phyloP scores from a whole-genome alignment of 2,329 filamentous ascomycete genomes.

The Xylariaceae sp. region DNA sequence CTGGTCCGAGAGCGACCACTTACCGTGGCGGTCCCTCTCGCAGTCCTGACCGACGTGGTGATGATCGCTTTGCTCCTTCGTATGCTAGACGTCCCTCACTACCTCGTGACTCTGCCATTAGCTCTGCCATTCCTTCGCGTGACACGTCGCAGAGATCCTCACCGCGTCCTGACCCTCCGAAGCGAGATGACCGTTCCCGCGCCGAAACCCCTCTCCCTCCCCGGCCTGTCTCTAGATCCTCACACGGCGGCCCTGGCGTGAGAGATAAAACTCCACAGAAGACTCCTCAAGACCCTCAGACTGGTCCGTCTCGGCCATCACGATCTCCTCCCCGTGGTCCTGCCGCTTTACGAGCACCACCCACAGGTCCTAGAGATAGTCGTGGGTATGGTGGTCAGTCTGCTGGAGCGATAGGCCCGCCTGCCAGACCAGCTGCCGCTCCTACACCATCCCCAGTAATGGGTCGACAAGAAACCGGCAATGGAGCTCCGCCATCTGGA shows the following conservation, averaged over 20 bases:
- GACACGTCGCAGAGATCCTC: constrained; percentile 59
- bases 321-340: constrained; percentile 62
- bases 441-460: constrained; percentile 30
- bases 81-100: constrained; percentile 56
- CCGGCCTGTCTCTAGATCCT: constrained; percentile 41
- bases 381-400: constrained; percentile 42
- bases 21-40: constrained; percentile 60
- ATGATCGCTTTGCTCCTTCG: constrained; percentile 46
- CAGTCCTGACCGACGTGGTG: constrained; percentile 57
- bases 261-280: constrained; percentile 40
- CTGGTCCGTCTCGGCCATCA: constrained; percentile 35
- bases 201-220: constrained; percentile 48
- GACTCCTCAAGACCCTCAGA: constrained; percentile 33
- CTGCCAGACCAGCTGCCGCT: constrained; percentile 41
- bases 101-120: constrained; percentile 55
- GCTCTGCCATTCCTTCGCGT: constrained; percentile 58
- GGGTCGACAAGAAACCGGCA: constrained; percentile 45
- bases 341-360: constrained; percentile 58
- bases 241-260: constrained; percentile 31
- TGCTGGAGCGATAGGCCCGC: constrained; percentile 39
- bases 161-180: constrained; percentile 56
- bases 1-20: constrained; percentile 48
- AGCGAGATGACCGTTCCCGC: constrained; percentile 55
- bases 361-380: constrained; percentile 54
- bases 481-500: constrained; percentile 58